Conservation (phyloP, 208 protist species). For the Leptomonas pyrrhocoris region DNA sequence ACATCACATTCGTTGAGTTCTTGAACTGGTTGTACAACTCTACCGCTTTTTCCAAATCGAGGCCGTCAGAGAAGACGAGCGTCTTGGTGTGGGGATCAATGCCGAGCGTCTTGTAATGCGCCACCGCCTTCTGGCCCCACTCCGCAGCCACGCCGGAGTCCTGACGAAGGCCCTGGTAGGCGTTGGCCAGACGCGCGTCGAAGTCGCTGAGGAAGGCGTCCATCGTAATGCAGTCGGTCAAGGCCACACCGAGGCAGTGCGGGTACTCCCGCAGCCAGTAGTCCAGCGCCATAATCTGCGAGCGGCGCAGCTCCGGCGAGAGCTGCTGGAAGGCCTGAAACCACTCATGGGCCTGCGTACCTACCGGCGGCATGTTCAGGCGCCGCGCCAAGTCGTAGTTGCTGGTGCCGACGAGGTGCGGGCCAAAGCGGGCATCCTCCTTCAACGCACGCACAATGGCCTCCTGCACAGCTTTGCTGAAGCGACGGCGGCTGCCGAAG, state of each 20-base stretch:
- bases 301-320: slow-evolving; percentile 58
- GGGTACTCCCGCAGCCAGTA: slow-evolving; percentile 88
- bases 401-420: slow-evolving; percentile 76
- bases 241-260: slow-evolving; percentile 73
- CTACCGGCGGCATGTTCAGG: slow-evolving; percentile 59
- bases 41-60: slow-evolving; percentile 74
- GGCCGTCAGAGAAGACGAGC: slow-evolving; percentile 89
- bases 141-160: slow-evolving; percentile 78
- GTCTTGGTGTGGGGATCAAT: slow-evolving; percentile 79
- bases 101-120: slow-evolving; percentile 73
- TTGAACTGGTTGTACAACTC: slow-evolving; percentile 68
- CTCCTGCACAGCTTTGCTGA: slow-evolving; percentile 81
- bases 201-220: slow-evolving; percentile 87
- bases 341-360: slow-evolving; percentile 91
- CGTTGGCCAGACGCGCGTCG: slow-evolving; percentile 49
- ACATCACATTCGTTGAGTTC: slow-evolving; percentile 68
- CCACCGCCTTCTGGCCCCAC: slow-evolving; percentile 82
- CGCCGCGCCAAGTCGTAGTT: slow-evolving; percentile 85
- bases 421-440: slow-evolving; percentile 54
- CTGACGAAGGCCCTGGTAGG: slow-evolving; percentile 79
- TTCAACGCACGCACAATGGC: slow-evolving; percentile 62
- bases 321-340: slow-evolving; percentile 92
- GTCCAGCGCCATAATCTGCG: slow-evolving; percentile 74
- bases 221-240: slow-evolving; percentile 93
- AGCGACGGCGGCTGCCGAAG: slow-evolving; percentile 88